Percentiles rank a stretch among this genome's conserved stretches.
phyloP scores from a whole-genome alignment of 139 green algal genomes.

The Picochlorum sp. region DNA sequence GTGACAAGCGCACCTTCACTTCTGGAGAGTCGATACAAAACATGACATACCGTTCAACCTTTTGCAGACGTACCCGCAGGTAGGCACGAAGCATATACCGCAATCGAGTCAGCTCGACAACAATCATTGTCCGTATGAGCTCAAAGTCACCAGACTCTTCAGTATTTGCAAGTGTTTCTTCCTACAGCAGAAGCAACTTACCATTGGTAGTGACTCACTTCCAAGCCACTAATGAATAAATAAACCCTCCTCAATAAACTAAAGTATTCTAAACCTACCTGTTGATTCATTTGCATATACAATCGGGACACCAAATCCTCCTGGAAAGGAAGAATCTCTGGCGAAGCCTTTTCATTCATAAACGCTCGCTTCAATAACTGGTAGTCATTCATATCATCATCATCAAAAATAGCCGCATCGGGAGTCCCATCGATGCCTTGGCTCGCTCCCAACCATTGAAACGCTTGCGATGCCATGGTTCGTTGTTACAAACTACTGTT shows the following conservation, averaged over 20 bases:
- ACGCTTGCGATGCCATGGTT: no score
- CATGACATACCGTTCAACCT: conserved; percentile 35
- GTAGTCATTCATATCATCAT: no score
- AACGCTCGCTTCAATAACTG: conserved; percentile 21
- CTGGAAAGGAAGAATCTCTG: conserved; percentile 33
- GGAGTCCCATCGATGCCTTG: no score
- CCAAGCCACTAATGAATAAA: no score
- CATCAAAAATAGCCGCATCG: no score
- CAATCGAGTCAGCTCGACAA: conserved; percentile 19
- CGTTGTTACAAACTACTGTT: no score
- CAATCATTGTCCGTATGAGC: conserved; percentile 22
- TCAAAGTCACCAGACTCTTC: conserved; percentile 1
- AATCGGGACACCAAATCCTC: conserved; percentile 22
- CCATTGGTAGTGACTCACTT: neutral
- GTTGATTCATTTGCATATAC: conserved; percentile 25
- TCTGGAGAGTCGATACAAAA: conserved; percentile 25
- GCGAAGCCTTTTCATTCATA: conserved; percentile 32
- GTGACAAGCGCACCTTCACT: conserved; percentile 12
- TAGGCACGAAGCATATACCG: conserved; percentile 36
- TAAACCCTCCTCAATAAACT: no score
- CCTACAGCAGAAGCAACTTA: neutral
- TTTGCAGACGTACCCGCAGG: conserved; percentile 23
- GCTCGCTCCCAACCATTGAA: no score
- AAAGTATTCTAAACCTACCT: no score
- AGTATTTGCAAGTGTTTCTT: neutral